Evolutionary conservation across 2,329 filamentous ascomycete genomes (phyloP).

Genomic region (Elsinoe fawcettii): DNA sequence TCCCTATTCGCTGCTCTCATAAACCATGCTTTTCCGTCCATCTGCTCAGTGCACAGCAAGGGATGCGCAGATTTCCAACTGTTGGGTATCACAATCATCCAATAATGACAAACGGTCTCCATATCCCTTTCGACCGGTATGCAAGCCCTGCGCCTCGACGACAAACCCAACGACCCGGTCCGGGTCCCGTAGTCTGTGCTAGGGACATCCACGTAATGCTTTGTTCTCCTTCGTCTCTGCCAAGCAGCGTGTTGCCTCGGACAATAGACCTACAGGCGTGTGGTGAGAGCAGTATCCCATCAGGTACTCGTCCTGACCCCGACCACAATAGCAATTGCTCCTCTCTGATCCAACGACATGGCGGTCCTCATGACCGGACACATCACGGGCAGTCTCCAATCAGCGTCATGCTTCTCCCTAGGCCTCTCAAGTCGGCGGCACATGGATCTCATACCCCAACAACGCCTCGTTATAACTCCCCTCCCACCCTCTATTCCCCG

Average conservation of each 20-base stretch:
- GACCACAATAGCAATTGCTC: background rate
- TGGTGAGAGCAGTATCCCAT: background rate
- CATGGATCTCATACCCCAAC: constrained; percentile 80
- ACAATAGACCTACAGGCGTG: background rate
- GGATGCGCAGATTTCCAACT: background rate
- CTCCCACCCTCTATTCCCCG: constrained; percentile 92
- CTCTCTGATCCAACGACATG: background rate
- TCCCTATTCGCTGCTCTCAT: background rate
- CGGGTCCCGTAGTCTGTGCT: background rate
- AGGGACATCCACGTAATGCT: background rate
- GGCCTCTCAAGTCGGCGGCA: background rate
- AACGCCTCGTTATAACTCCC: constrained; percentile 82
- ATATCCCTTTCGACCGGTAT: background rate
- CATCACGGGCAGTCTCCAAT: background rate
- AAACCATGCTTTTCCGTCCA: background rate
- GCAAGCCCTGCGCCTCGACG: background rate
- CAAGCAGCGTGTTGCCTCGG: background rate
- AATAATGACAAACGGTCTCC: constrained; percentile 9
- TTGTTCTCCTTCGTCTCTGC: background rate
- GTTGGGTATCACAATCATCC: constrained; percentile 10
- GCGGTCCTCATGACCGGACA: no score
- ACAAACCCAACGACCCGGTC: background rate
- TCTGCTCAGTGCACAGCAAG: background rate
- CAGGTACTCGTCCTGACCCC: background rate
- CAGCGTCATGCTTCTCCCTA: background rate